Conservation (phyloP, 495 filamentous ascomycete genomes). For the Neurospora terricola region DNA sequence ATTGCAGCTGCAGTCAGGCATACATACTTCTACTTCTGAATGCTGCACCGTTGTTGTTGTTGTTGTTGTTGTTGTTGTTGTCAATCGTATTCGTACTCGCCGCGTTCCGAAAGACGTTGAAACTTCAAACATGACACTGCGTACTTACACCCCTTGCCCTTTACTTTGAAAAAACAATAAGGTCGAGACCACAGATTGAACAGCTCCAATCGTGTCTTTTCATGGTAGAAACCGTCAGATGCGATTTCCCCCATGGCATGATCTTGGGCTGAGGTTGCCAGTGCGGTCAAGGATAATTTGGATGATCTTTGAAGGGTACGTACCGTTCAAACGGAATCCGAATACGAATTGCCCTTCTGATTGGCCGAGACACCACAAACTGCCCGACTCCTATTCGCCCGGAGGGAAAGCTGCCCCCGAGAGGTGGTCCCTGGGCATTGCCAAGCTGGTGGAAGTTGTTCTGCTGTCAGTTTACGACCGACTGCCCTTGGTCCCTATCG, state of each 20-base stretch:
- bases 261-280: slow-evolving; percentile 3
- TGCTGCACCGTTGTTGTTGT: not conserved
- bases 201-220: not conserved
- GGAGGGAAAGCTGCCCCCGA: not conserved
- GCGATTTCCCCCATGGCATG: slow-evolving; percentile 9
- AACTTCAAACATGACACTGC: not conserved
- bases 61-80: too few species aligned
- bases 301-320: not conserved
- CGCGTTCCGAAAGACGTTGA: not conserved
- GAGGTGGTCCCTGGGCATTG: not conserved
- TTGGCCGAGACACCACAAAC: slow-evolving; percentile 10
- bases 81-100: not conserved
- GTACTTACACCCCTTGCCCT: not conserved
- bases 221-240: not conserved
- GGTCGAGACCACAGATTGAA: not conserved
- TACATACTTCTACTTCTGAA: not conserved
- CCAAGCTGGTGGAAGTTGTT: not conserved
- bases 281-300: not conserved
- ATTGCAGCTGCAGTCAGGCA: not conserved
- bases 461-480: not conserved
- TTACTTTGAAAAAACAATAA: not conserved
- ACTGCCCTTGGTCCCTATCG: not conserved
- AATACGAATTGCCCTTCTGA: slow-evolving; percentile 20
- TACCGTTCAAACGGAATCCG: slow-evolving; percentile 14
- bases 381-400: not conserved